A percentile compares a stretch with the other conserved stretches of the same genome.
phyloP scores from a whole-genome alignment of 495 filamentous ascomycete species.

The Thermothielavioides terrestris region DNA sequence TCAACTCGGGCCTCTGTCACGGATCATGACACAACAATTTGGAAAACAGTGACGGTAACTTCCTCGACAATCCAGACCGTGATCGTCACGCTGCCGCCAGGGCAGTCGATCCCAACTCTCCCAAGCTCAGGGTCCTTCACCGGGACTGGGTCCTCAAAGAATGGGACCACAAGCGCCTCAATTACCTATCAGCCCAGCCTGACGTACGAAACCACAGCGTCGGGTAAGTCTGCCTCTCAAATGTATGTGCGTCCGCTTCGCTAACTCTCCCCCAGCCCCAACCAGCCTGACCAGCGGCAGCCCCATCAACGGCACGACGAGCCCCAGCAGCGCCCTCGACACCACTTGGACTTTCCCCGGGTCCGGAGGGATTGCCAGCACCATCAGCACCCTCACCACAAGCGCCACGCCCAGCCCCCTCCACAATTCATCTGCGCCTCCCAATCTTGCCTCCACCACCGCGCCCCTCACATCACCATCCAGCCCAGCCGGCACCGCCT shows the following conservation, averaged over 20 bases:
- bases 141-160: not conserved
- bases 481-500: not conserved
- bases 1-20: not conserved
- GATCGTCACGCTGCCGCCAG: not conserved
- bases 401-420: no score
- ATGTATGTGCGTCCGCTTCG: no score
- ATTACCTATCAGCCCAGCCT: constrained; percentile 7
- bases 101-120: not conserved
- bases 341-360: not conserved
- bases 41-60: constrained; percentile 4
- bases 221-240: not conserved
- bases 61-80: not conserved
- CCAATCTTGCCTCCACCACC: no score
- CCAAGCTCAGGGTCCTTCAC: not conserved
- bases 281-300: not conserved
- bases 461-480: not conserved
- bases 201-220: constrained; percentile 5
- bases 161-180: not conserved
- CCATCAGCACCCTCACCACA: not conserved
- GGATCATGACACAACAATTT: not conserved
- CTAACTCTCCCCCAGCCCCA: not conserved
- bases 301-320: not conserved
- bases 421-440: no score
- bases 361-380: not conserved
- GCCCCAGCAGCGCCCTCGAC: not conserved